phyloP scores from a whole-genome alignment of 2,329 filamentous ascomycete species.

The Huntiella savannae region DNA sequence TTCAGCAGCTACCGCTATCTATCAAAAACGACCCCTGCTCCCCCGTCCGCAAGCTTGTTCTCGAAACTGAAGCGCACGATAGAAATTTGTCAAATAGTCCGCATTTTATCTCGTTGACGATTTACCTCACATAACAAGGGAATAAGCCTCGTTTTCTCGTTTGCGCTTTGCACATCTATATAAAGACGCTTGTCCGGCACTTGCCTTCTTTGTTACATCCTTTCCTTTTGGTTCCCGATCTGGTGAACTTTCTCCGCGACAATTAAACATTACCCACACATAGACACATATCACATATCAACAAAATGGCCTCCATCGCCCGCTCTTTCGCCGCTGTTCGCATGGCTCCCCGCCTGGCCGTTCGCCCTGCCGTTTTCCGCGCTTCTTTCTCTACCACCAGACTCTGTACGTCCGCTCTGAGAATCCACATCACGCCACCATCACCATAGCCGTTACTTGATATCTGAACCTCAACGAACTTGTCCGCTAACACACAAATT shows the following conservation, averaged over 20 bases:
- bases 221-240: neutral
- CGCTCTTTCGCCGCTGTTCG: conserved; percentile 32
- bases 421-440: neutral
- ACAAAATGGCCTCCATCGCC: conserved; percentile 41
- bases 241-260: conserved; percentile 1
- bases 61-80: too few species aligned
- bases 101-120: too few species aligned
- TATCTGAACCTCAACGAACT: neutral
- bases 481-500: neutral
- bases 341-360: conserved; percentile 20
- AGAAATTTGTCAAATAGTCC: too few species aligned
- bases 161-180: too few species aligned
- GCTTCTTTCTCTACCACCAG: conserved; percentile 26
- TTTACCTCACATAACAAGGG: too few species aligned
- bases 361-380: conserved; percentile 22
- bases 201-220: neutral
- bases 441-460: neutral
- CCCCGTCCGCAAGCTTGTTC: too few species aligned
- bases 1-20: too few species aligned
- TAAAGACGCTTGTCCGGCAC: too few species aligned
- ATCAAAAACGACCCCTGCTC: too few species aligned
- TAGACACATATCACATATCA: conserved; percentile 5
- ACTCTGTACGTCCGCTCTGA: conserved; percentile 17
- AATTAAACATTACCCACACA: conserved; percentile 9
- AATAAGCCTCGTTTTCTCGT: too few species aligned